Conservation (phyloP, 2,329 filamentous ascomycete genomes). For the Paradendryphiella salina region DNA sequence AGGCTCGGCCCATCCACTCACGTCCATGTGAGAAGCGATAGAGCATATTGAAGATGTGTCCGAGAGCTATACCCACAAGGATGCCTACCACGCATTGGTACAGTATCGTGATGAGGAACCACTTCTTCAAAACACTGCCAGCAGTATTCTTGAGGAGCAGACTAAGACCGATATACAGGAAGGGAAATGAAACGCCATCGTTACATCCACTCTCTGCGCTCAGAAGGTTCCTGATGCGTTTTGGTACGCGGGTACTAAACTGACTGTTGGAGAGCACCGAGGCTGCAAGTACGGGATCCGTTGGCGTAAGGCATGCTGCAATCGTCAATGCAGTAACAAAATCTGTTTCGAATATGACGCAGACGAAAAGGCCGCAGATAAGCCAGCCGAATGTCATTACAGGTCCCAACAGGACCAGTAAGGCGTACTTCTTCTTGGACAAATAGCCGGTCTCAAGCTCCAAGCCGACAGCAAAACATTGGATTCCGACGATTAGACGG, state of each 20-base stretch:
- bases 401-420: constrained; percentile 55
- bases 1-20: constrained; percentile 54
- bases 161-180: constrained; percentile 58
- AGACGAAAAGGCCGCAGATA: constrained; percentile 53
- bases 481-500: constrained; percentile 52
- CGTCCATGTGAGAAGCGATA: constrained; percentile 53
- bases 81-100: constrained; percentile 59
- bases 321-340: constrained; percentile 55
- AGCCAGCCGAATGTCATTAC: constrained; percentile 58
- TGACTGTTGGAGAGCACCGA: constrained; percentile 58
- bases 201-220: constrained; percentile 61
- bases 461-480: constrained; percentile 46
- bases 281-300: constrained; percentile 60
- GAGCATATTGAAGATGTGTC: constrained; percentile 52
- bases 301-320: constrained; percentile 60
- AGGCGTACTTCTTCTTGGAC: constrained; percentile 56
- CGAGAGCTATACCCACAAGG: constrained; percentile 54
- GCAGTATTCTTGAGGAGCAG: constrained; percentile 48
- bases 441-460: constrained; percentile 53
- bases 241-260: constrained; percentile 58
- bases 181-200: constrained; percentile 60
- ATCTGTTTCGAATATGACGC: constrained; percentile 52
- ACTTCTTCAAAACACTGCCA: constrained; percentile 53
- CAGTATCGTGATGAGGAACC: constrained; percentile 58
- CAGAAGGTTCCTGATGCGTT: constrained; percentile 56